Conservation (phyloP, 2,329 filamentous ascomycete genomes). For the Amphichorda felina region DNA sequence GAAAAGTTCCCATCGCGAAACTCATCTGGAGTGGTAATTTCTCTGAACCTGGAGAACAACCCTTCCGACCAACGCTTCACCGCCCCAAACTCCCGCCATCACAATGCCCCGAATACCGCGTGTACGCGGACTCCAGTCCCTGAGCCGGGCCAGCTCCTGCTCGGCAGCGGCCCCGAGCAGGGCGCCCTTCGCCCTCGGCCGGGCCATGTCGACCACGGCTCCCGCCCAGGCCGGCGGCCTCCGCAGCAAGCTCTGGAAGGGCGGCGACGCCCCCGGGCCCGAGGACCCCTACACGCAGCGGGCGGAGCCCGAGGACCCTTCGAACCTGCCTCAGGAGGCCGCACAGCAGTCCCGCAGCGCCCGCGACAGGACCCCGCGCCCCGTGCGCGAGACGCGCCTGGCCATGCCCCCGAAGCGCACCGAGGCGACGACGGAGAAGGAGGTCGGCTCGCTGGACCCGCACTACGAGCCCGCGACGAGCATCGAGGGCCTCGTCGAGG, state of each 20-base stretch:
- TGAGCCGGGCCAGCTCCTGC: constrained; percentile 13
- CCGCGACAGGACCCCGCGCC: constrained; percentile 11
- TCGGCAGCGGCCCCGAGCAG: constrained; percentile 10
- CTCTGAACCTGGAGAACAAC: no score
- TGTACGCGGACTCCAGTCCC: constrained; percentile 19
- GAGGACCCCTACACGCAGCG: constrained; percentile 26
- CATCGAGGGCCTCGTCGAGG: constrained; percentile 31
- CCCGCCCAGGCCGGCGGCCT: constrained; percentile 17
- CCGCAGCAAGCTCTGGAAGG: constrained; percentile 27
- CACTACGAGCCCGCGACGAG: constrained; percentile 35
- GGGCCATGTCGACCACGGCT: constrained; percentile 21
- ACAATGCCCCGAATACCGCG: constrained; percentile 31
- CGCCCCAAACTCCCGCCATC: neutral
- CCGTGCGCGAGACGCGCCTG: constrained; percentile 16
- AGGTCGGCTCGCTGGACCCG: constrained; percentile 15
- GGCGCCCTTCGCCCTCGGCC: constrained; percentile 13
- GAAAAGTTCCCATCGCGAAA: constrained; percentile 3
- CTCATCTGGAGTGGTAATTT: no score
- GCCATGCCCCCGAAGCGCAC: constrained; percentile 18
- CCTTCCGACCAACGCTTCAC: no score
- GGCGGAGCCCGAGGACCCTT: constrained; percentile 12
- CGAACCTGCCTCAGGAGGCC: constrained; percentile 19
- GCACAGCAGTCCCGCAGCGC: constrained; percentile 5
- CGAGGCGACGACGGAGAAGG: constrained; percentile 20
- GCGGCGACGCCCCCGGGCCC: constrained; percentile 22